Conservation (phyloP, 768 basidiomycete genomes). For the Auricularia sp. region DNA sequence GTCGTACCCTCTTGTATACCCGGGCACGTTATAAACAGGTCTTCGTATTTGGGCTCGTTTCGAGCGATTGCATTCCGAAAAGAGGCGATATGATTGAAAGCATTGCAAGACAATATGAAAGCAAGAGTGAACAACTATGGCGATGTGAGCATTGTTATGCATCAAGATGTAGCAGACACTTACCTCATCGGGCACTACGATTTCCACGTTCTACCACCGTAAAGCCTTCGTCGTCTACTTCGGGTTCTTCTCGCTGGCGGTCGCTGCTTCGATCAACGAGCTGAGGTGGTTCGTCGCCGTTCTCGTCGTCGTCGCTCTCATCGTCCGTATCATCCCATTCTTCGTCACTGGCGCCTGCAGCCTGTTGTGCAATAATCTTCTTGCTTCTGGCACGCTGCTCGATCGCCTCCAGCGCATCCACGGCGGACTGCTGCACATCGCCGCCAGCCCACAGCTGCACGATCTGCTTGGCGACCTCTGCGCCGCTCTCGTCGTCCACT, state of each 20-base stretch:
- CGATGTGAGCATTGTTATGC: no score
- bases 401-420: slow-evolving; percentile 52
- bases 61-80: no score
- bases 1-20: no score
- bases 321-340: slow-evolving; percentile 15
- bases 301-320: slow-evolving; percentile 34
- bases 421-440: slow-evolving; percentile 35
- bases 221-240: slow-evolving; percentile 90
- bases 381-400: slow-evolving; percentile 51
- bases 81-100: no score
- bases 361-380: slow-evolving; percentile 39
- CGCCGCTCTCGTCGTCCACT: slow-evolving; percentile 78
- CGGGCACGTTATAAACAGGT: no score
- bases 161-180: background rate
- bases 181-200: background rate
- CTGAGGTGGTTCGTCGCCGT: slow-evolving; percentile 39
- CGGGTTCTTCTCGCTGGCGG: slow-evolving; percentile 42
- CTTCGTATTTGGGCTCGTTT: no score
- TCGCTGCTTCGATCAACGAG: slow-evolving; percentile 33
- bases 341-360: slow-evolving; percentile 25
- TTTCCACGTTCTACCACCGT: slow-evolving; percentile 46
- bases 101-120: no score
- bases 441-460: slow-evolving; percentile 47
- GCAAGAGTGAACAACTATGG: no score
- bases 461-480: slow-evolving; percentile 61